A percentile compares a stretch with the other conserved stretches of the same genome.
Evolutionary conservation across 1,284 basidiomycete genomes (phyloP).

Genomic region (Inonotus hispidus): DNA sequence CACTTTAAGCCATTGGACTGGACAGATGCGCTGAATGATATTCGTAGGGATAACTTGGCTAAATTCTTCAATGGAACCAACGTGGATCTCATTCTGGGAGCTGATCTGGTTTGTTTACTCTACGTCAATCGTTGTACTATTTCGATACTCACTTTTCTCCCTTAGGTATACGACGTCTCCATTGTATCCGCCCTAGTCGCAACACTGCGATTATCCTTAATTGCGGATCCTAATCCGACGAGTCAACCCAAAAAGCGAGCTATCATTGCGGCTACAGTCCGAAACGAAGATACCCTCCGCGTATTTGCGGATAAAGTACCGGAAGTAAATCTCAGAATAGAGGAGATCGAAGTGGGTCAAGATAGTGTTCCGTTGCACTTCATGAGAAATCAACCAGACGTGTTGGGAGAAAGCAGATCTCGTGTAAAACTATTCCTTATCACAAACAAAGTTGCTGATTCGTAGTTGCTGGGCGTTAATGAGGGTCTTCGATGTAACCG

Average conservation of each 20-base stretch:
- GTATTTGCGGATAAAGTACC: neutral
- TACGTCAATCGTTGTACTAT: neutral
- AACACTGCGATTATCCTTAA: slow-evolving; percentile 47
- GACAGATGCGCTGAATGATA: slow-evolving; percentile 39
- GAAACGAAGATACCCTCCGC: slow-evolving; percentile 39
- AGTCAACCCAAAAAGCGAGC: slow-evolving; percentile 30
- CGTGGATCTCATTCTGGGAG: slow-evolving; percentile 58
- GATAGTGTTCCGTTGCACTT: neutral
- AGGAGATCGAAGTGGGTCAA: neutral
- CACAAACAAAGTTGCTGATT: neutral
- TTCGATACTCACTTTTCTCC: neutral
- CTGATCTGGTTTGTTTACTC: slow-evolving; percentile 53
- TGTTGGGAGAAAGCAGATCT: neutral
- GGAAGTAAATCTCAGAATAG: neutral
- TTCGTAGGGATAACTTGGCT: neutral
- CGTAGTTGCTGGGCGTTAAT: neutral
- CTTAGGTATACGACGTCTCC: slow-evolving; percentile 63
- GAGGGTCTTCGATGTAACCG: neutral
- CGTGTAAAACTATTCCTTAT: slow-evolving; percentile 10
- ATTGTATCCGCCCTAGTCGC: slow-evolving; percentile 54
- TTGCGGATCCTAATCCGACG: slow-evolving; percentile 17
- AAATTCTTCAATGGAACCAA: slow-evolving; percentile 37
- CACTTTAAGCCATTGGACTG: slow-evolving; percentile 52
- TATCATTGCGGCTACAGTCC: slow-evolving; percentile 54
- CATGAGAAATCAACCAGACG: slow-evolving; percentile 2